These are phyloP conservation scores for Penicillium chermesinum DNA, from an alignment of 495 filamentous ascomycete genomes.

Conservation along the genomic window DNA sequence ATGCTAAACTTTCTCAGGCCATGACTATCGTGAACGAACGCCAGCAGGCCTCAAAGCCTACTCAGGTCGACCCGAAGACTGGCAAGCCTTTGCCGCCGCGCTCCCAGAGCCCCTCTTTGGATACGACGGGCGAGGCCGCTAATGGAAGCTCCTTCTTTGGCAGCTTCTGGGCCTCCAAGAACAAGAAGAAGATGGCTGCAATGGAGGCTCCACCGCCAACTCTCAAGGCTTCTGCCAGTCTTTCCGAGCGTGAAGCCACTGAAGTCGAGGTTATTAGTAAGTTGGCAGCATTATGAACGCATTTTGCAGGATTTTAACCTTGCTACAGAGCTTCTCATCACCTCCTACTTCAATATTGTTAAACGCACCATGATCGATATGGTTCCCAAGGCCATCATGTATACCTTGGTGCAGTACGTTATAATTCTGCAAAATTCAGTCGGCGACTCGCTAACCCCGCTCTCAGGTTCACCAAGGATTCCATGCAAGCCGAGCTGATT, in stretches of 20 bases:
- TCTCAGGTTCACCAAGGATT: slow-evolving; percentile 83
- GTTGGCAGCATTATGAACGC: slow-evolving; percentile 27
- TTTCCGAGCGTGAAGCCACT: slow-evolving; percentile 86
- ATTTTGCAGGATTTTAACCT: slow-evolving; percentile 2
- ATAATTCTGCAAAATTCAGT: too few relatives aligned
- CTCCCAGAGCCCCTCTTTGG: slow-evolving; percentile 61
- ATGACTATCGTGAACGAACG: slow-evolving; percentile 98
- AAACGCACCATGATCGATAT: slow-evolving; percentile 99
- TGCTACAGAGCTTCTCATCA: slow-evolving; percentile 78
- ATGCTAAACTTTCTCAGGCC: slow-evolving; percentile 46
- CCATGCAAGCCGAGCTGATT: slow-evolving; percentile 98
- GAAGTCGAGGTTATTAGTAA: slow-evolving; percentile 98
- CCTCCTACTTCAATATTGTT: slow-evolving; percentile 96
- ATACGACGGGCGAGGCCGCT: slow-evolving; percentile 50
- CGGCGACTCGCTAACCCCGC: slow-evolving; percentile 1
- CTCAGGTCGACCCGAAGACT: slow-evolving; percentile 98
- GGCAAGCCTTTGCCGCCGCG: slow-evolving; percentile 85
- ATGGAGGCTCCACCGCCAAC: slow-evolving; percentile 94
- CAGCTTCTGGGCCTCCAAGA: slow-evolving; percentile 95
- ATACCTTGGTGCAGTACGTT: slow-evolving; percentile 90
- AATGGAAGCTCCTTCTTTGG: slow-evolving; percentile 82
- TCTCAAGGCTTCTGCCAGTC: slow-evolving; percentile 85
- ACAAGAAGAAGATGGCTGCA: slow-evolving; percentile 99
- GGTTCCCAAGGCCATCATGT: slow-evolving; percentile 99
- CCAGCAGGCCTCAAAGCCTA: slow-evolving; percentile 72